These are phyloP conservation scores for Ophiostoma angusticollis DNA, from an alignment of 2,329 filamentous ascomycete species.

Conservation along the genomic window DNA sequence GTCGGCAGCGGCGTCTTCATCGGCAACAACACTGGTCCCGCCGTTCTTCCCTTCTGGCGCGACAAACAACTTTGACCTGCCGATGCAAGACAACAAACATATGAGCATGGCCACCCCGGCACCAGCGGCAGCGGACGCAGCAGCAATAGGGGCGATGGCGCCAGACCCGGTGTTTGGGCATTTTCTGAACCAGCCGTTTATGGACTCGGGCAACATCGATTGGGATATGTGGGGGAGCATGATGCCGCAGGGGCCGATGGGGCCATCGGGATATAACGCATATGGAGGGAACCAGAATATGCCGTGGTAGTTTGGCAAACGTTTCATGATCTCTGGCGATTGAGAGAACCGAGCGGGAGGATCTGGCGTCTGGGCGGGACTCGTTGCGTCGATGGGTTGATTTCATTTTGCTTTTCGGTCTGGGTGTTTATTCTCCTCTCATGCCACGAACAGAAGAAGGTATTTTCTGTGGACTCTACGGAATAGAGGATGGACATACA, in stretches of 20 bases:
- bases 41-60: too few species aligned
- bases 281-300: slow-evolving; percentile 15
- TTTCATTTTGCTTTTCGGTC: too few species aligned
- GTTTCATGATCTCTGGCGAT: background rate
- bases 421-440: too few species aligned
- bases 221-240: slow-evolving; percentile 32
- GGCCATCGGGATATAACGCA: slow-evolving; percentile 12
- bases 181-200: slow-evolving; percentile 28
- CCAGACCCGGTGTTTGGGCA: slow-evolving; percentile 26
- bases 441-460: too few species aligned
- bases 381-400: background rate
- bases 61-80: too few species aligned
- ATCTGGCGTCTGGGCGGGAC: too few species aligned
- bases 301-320: slow-evolving; percentile 13
- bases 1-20: slow-evolving; percentile 4
- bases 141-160: background rate
- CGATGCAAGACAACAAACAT: background rate
- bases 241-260: slow-evolving; percentile 3
- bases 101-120: background rate
- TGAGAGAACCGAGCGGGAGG: too few species aligned
- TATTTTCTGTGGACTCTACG: too few species aligned
- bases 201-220: slow-evolving; percentile 31
- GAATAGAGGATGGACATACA: too few species aligned
- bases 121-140: background rate
- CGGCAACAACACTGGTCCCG: slow-evolving; percentile 1